Percentiles rank a stretch among this genome's conserved stretches.
phyloP scores from a whole-genome alignment of 305 asterid genomes.

The Fraxinus latifolia region DNA sequence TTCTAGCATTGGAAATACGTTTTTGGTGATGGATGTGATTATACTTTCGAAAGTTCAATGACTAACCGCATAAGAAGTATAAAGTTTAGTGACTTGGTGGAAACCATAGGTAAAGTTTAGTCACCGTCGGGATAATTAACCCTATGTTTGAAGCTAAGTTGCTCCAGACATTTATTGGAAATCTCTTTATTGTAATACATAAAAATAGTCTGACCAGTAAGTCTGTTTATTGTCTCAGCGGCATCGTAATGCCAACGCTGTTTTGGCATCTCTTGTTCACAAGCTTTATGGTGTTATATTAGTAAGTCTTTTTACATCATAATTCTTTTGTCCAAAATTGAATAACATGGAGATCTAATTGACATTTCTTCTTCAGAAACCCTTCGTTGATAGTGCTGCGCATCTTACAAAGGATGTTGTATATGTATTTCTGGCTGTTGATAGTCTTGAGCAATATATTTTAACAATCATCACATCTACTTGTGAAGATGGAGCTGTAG shows the following conservation, averaged over 20 bases:
- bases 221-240: conserved; percentile 40
- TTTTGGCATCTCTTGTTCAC: conserved; percentile 54
- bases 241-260: conserved; percentile 48
- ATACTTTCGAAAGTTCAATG: no score
- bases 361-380: conserved; percentile 42
- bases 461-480: conserved; percentile 57
- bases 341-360: conserved; percentile 24
- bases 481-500: conserved; percentile 74
- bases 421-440: conserved; percentile 66
- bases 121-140: no score
- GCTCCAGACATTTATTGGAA: background rate
- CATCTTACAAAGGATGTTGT: no score
- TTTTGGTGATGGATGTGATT: no score
- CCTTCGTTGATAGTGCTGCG: no score
- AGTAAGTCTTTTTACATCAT: conserved; percentile 42
- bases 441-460: conserved; percentile 71
- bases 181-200: background rate
- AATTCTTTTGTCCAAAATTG: conserved; percentile 17
- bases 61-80: no score
- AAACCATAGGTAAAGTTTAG: no score
- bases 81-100: no score
- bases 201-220: background rate
- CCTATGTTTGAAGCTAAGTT: background rate
- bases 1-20: no score
- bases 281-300: conserved; percentile 78